phyloP scores from a whole-genome alignment of 192 early-diverging fungal genomes.

The Kappamyces sp. region DNA sequence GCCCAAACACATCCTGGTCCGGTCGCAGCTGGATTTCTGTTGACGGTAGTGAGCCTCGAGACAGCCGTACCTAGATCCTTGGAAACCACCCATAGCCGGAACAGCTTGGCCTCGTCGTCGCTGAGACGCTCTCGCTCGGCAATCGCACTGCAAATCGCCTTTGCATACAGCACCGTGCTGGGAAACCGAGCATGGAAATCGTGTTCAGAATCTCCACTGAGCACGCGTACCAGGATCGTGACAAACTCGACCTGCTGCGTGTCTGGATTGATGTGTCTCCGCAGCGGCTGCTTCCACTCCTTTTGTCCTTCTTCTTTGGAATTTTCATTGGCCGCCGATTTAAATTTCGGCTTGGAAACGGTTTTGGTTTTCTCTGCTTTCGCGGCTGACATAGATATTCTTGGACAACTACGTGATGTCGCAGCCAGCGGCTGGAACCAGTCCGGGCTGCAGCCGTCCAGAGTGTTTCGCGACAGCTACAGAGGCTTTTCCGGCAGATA shows the following conservation, averaged over 20 bases:
- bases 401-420: too few relatives aligned
- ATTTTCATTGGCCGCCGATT: conserved; percentile 17
- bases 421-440: too few relatives aligned
- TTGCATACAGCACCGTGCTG: conserved; percentile 17
- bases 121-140: conserved; percentile 38
- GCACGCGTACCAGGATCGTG: conserved; percentile 40
- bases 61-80: conserved; percentile 44
- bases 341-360: conserved; percentile 22
- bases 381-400: not conserved
- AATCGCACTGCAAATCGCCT: conserved; percentile 36
- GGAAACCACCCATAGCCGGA: conserved; percentile 49
- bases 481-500: too few relatives aligned
- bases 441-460: too few relatives aligned
- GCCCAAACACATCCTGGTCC: conserved; percentile 36
- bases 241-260: conserved; percentile 31
- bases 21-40: conserved; percentile 52
- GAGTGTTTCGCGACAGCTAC: too few relatives aligned
- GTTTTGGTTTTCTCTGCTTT: conserved; percentile 16
- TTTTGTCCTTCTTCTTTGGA: not conserved
- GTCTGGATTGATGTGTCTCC: conserved; percentile 35
- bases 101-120: conserved; percentile 24
- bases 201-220: conserved; percentile 43
- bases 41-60: not conserved
- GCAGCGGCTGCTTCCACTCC: conserved; percentile 42
- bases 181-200: conserved; percentile 45